Evolutionary conservation across 192 early-diverging fungal species (phyloP).

Genomic region (Podochytrium sp.): DNA sequence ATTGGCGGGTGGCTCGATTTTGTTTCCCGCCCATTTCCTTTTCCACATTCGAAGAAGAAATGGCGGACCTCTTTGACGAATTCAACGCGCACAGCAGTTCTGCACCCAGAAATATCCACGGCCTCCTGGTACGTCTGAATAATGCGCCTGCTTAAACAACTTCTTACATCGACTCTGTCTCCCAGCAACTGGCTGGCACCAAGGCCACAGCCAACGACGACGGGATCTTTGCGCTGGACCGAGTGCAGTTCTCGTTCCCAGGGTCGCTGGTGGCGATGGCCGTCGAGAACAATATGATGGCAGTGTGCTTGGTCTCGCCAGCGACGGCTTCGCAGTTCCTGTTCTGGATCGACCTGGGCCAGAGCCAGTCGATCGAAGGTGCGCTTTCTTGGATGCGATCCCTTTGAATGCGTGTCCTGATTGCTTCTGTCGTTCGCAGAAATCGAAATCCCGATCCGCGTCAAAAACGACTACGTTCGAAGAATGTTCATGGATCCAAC

Average conservation of each 20-base stretch:
- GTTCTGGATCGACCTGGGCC: slow-evolving; percentile 84
- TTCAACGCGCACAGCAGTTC: neutral
- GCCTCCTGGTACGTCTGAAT: neutral
- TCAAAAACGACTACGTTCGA: slow-evolving; percentile 64
- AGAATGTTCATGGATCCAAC: slow-evolving; percentile 86
- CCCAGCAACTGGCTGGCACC: neutral
- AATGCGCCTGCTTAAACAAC: too few species aligned
- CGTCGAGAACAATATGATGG: slow-evolving; percentile 84
- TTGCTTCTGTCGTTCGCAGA: slow-evolving; percentile 48
- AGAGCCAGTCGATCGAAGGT: slow-evolving; percentile 80
- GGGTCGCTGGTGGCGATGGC: slow-evolving; percentile 71
- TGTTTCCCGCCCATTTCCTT: too few species aligned
- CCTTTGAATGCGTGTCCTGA: neutral
- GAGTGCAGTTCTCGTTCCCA: slow-evolving; percentile 88
- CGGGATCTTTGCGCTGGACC: slow-evolving; percentile 75
- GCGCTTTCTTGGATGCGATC: neutral
- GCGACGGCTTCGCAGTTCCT: slow-evolving; percentile 51
- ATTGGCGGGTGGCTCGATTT: too few species aligned
- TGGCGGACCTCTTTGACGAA: slow-evolving; percentile 1
- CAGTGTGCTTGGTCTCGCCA: slow-evolving; percentile 73
- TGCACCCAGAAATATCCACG: neutral
- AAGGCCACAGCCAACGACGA: neutral
- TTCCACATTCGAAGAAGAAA: too few species aligned
- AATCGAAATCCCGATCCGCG: slow-evolving; percentile 69
- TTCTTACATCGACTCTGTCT: neutral